A percentile compares a stretch with the other conserved stretches of the same genome.
These are phyloP conservation scores for Camelina laxa DNA, from an alignment of 345 rosid species.

Conservation along the genomic window DNA sequence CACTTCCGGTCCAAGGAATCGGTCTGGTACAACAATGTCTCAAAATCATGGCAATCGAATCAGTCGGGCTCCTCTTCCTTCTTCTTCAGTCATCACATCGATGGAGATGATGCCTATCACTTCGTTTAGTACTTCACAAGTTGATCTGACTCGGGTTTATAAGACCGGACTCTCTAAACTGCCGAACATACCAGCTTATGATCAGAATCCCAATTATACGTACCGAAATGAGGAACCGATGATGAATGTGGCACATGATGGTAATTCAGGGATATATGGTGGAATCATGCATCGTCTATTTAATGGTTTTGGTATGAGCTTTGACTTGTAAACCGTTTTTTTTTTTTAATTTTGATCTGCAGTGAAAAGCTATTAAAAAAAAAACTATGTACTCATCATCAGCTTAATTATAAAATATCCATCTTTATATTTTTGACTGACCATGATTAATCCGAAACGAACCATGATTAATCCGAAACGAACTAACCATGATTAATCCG, in stretches of 20 bases:
- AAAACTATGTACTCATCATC: constrained; percentile 19
- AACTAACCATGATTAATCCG: not conserved
- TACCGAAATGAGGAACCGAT: constrained; percentile 21
- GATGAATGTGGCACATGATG: not conserved
- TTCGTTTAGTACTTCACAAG: not conserved
- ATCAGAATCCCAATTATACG: not conserved
- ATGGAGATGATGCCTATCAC: not conserved
- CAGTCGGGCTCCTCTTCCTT: not conserved
- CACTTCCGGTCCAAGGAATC: constrained; percentile 7
- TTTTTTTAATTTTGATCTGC: not conserved
- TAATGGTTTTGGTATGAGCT: not conserved
- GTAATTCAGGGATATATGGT: constrained; percentile 11
- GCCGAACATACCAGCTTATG: constrained; percentile 5
- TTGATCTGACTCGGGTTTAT: constrained; percentile 2
- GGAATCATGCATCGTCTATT: constrained; percentile 2
- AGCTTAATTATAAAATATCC: not conserved
- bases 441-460: too few species aligned
- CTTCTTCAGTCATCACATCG: not conserved
- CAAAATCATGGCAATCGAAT: not conserved
- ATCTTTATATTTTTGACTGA: not conserved
- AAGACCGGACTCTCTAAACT: constrained; percentile 30
- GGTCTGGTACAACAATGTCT: constrained; percentile 7
- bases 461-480: too few species aligned
- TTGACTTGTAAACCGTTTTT: not conserved
- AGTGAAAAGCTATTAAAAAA: not conserved